These are phyloP conservation scores for Babesia caballi DNA, from an alignment of 169 alveolate species.

Conservation along the genomic window DNA sequence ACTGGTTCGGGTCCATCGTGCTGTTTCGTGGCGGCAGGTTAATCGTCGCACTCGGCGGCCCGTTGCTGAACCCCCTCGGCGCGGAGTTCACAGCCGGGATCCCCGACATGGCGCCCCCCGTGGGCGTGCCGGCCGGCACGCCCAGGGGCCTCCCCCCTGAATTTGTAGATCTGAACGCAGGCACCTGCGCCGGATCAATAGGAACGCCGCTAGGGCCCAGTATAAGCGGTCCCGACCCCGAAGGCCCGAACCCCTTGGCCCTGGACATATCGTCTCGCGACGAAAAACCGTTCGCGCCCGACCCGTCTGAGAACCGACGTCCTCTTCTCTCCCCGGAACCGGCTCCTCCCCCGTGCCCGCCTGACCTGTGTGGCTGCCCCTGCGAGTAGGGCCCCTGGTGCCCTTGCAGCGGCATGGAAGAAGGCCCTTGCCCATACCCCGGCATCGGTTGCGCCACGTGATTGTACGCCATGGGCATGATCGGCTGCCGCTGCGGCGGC, in stretches of 20 bases:
- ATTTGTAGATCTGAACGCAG: conserved; percentile 2
- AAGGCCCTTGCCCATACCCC: background rate
- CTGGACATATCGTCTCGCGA: background rate
- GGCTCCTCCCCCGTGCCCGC: background rate
- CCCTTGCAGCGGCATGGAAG: background rate
- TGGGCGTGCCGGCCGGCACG: conserved; percentile 29
- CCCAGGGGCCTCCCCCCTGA: no score
- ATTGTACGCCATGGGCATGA: background rate
- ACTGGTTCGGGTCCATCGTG: background rate
- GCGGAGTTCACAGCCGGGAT: background rate
- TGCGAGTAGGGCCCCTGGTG: conserved; percentile 2
- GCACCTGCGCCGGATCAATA: background rate
- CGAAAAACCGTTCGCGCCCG: background rate
- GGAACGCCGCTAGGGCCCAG: conserved; percentile 52
- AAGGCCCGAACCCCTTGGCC: conserved; percentile 5
- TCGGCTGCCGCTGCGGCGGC: background rate
- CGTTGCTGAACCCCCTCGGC: conserved; percentile 14
- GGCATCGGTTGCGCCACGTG: background rate
- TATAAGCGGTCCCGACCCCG: conserved; percentile 24
- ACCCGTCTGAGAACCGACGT: background rate
- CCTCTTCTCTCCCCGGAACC: background rate
- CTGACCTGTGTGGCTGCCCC: background rate
- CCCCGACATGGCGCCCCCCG: background rate
- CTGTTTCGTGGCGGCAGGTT: background rate
- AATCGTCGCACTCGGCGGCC: background rate